Evolutionary conservation across 2,329 filamentous ascomycete species (phyloP).

Genomic region (Cladosporium phlei): DNA sequence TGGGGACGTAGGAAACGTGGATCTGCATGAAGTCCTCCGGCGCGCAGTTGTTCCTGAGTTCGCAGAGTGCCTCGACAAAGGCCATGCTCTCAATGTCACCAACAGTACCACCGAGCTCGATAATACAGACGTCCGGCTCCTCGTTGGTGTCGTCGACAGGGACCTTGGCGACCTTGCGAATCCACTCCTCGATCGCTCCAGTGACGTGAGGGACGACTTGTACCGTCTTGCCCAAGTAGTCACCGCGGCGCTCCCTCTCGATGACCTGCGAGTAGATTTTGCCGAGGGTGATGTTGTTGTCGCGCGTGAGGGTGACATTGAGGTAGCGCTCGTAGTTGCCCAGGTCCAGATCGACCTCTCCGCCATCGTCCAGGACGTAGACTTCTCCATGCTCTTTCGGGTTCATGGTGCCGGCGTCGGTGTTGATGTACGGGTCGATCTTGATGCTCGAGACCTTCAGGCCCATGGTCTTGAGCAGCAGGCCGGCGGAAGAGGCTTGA

Average conservation of each 20-base stretch:
- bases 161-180: constrained; percentile 76
- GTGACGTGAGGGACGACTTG: constrained; percentile 93
- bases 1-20: constrained; percentile 81
- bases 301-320: constrained; percentile 71
- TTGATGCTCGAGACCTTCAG: constrained; percentile 69
- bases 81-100: constrained; percentile 83
- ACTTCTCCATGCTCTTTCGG: constrained; percentile 78
- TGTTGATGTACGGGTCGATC: constrained; percentile 69
- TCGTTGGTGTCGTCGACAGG: constrained; percentile 80
- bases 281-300: constrained; percentile 96
- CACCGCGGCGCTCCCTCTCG: constrained; percentile 63
- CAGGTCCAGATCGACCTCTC: constrained; percentile 69
- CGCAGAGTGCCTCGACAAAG: constrained; percentile 80
- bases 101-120: constrained; percentile 64
- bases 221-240: constrained; percentile 85
- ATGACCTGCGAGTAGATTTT: constrained; percentile 93
- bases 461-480: constrained; percentile 74
- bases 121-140: constrained; percentile 88
- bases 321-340: constrained; percentile 80
- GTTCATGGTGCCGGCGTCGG: constrained; percentile 70
- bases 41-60: constrained; percentile 68
- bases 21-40: constrained; percentile 82
- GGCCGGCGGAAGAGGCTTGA: constrained; percentile 63
- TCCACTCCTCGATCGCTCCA: constrained; percentile 87
- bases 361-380: constrained; percentile 80